Percentiles rank a stretch among this genome's conserved stretches.
These are phyloP conservation scores for Nephelium lappaceum DNA, from an alignment of 345 rosid genomes.

Conservation along the genomic window DNA sequence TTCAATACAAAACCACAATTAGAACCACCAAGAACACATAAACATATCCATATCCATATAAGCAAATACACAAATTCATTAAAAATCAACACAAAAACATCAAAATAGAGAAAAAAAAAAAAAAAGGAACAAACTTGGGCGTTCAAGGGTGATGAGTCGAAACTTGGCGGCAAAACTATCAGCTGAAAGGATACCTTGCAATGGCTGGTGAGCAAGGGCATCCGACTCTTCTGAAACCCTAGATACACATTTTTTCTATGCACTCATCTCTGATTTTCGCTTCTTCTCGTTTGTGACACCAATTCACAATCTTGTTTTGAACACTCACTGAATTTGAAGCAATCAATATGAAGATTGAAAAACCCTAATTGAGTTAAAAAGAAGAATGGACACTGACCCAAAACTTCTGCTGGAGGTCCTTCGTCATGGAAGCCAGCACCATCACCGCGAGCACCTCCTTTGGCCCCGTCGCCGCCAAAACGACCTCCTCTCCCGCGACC, in stretches of 20 bases:
- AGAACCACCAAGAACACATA: too few species aligned
- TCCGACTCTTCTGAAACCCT: slow-evolving; percentile 76
- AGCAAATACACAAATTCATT: background rate
- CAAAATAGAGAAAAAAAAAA: background rate
- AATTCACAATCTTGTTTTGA: background rate
- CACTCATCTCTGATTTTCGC: slow-evolving; percentile 42
- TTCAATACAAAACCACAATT: too few species aligned
- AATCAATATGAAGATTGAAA: background rate
- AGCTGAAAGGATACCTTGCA: slow-evolving; percentile 81
- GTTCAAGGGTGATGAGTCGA: slow-evolving; percentile 95
- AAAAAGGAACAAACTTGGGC: slow-evolving; percentile 46
- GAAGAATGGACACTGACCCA: too few species aligned
- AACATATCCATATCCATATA: background rate
- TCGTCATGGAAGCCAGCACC: too few species aligned
- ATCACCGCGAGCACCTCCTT: too few species aligned
- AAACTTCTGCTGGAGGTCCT: too few species aligned
- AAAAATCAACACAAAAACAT: background rate
- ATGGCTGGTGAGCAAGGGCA: slow-evolving; percentile 59
- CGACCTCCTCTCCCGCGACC: too few species aligned
- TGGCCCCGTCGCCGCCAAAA: too few species aligned
- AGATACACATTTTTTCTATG: slow-evolving; percentile 62
- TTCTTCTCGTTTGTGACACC: background rate
- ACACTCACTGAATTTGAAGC: background rate
- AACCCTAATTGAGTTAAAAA: too few species aligned
- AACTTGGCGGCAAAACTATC: slow-evolving; percentile 95